A percentile compares a stretch with the other conserved stretches of the same genome.
Evolutionary conservation across 1,284 basidiomycete species (phyloP).

Genomic region (Ceratobasidium theobromae): DNA sequence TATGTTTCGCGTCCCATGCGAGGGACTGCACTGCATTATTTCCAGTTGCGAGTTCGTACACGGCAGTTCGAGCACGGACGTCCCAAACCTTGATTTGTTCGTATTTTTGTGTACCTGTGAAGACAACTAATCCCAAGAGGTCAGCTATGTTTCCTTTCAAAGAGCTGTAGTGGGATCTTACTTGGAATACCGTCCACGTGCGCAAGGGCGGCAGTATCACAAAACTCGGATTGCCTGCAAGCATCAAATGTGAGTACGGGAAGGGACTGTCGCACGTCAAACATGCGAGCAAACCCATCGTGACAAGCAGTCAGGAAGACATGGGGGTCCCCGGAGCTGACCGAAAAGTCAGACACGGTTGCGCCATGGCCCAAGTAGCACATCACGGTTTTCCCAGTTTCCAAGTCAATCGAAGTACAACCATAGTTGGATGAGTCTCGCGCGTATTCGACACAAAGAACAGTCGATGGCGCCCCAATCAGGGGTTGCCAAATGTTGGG

Average conservation of each 20-base stretch:
- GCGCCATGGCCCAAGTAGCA: slow-evolving; percentile 21
- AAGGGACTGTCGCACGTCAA: neutral
- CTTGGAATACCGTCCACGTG: slow-evolving; percentile 1
- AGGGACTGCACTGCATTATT: slow-evolving; percentile 17
- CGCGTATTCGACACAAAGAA: neutral
- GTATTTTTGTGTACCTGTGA: neutral
- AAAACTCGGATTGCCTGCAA: neutral
- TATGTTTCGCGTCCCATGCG: slow-evolving; percentile 5
- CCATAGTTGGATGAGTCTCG: neutral
- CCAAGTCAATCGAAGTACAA: slow-evolving; percentile 12
- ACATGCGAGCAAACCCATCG: slow-evolving; percentile 22
- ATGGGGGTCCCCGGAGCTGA: neutral
- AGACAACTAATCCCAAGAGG: neutral
- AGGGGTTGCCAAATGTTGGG: neutral
- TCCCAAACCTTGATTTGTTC: slow-evolving; percentile 25
- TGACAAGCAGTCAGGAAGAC: slow-evolving; percentile 2
- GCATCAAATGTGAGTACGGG: slow-evolving; percentile 15
- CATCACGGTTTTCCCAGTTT: neutral
- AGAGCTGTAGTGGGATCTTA: neutral
- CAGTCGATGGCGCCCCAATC: neutral
- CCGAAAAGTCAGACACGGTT: neutral
- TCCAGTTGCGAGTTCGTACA: slow-evolving; percentile 26
- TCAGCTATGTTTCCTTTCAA: neutral
- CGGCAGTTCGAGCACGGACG: slow-evolving; percentile 6
- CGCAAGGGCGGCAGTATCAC: neutral